Evolutionary conservation across 106 monocot genomes (phyloP).

Genomic region (Posidonia australis): DNA sequence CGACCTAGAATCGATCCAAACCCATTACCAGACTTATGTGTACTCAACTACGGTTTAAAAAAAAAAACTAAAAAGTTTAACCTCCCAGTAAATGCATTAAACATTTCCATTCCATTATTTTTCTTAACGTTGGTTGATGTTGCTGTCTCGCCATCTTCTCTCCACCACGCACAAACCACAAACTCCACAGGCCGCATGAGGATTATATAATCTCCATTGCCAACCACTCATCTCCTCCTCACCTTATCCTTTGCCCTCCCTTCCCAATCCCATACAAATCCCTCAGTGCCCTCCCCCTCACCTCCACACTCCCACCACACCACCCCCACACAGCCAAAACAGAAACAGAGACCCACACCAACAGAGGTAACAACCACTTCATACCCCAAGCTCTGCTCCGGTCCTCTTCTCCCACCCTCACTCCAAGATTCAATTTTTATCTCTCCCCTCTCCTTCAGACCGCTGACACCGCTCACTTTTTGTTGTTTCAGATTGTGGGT

Average conservation of each 20-base stretch:
- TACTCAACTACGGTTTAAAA: too few relatives aligned
- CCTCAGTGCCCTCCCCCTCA: not conserved
- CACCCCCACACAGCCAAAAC: not conserved
- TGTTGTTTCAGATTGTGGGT: constrained; percentile 2
- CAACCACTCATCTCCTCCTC: constrained; percentile 5
- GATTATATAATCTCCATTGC: not conserved
- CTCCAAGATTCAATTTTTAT: not conserved
- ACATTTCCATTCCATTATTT: too few relatives aligned
- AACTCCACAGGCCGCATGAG: too few relatives aligned
- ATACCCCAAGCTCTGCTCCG: not conserved
- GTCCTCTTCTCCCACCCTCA: not conserved
- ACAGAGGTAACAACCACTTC: not conserved
- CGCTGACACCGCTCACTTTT: not conserved
- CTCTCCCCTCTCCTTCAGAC: not conserved
- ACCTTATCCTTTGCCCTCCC: constrained; percentile 2
- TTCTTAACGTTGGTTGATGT: too few relatives aligned
- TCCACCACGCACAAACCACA: not conserved
- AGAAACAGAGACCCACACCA: not conserved
- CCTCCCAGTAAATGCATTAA: too few relatives aligned
- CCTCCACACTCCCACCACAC: constrained; percentile 2
- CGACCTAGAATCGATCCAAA: too few relatives aligned
- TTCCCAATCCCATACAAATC: not conserved
- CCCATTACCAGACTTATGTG: too few relatives aligned
- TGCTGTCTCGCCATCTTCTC: too few relatives aligned
- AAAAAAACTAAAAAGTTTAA: too few relatives aligned